Base-by-base conservation (phyloP, 192 early-diverging fungal species). In the Coemansia nantahalensis region DNA sequence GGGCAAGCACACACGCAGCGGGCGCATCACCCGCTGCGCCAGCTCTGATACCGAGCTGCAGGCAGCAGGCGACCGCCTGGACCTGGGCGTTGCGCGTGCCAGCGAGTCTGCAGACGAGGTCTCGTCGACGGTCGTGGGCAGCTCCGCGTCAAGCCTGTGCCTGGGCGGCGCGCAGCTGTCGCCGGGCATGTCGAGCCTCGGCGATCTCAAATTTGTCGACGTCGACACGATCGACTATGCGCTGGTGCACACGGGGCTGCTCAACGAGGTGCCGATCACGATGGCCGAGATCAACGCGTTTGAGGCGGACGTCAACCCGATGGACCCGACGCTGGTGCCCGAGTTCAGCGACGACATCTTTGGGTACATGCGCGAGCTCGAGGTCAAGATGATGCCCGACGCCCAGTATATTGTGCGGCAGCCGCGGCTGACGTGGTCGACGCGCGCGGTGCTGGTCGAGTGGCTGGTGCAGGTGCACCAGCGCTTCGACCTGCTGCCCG, bases 281-380 rank as follows among this genome's bases (percentile, higher is more conserved):
- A 57, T 61, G 60, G 45, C 19, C 26, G 73, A 76, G 51, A 79
- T 79, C 28, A 42, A 48, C 32, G 51, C 18, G 40, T 77, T 66
- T 40, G 79, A 81, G n/a, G 82, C 80, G 5, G 85, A 88, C 44
- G 49, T 76, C 0, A 56, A 76, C 46, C 54, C 63, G 24, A 14
- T 19, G 9, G 80, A 84, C 55, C 59, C 57, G 9, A 56, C 62
- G 2, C 58, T 83, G 28, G 52, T 87, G 17, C 55, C 79, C 17
- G 85, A 87, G 53, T 84, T 81, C 45, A 66, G 79, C 51, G 78
- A 68, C 39, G 79, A 80, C 39, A 87, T 87, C 26, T 83, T 83
- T 77, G 68, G 60, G 3, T 85, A 87, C 48, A 79, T 83, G 72
- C 58, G 73, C 13, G 69, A 79, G 55, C 62, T 85, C 23, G 85